Percentiles rank a stretch among this genome's conserved stretches.
These are phyloP conservation scores for Sechiopsis laciniata DNA, from an alignment of 306 rosid genomes.

Conservation along the genomic window DNA sequence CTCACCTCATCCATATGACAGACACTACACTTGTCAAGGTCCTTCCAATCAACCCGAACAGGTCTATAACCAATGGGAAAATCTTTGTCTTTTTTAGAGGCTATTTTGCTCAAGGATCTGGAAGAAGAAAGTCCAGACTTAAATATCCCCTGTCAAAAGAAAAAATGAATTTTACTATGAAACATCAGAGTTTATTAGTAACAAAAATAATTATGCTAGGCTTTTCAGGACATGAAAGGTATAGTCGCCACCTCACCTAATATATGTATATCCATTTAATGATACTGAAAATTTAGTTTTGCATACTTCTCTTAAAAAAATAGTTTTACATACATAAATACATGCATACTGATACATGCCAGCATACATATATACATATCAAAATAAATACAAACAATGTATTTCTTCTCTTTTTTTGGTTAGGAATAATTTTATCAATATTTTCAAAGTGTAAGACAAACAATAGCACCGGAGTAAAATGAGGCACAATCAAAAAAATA, in stretches of 20 bases:
- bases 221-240: not conserved
- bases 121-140: conserved; percentile 59
- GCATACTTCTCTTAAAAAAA: not conserved
- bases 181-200: conserved; percentile 8
- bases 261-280: not conserved
- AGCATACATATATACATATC: not conserved
- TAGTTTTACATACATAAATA: too few relatives aligned
- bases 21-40: conserved; percentile 95
- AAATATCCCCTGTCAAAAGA: conserved; percentile 54
- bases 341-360: too few relatives aligned
- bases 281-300: not conserved
- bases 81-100: conserved; percentile 53
- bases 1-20: conserved; percentile 99
- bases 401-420: too few relatives aligned
- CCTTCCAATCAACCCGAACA: conserved; percentile 97
- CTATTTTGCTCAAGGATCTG: conserved; percentile 48
- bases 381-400: not conserved
- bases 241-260: conserved; percentile 5
- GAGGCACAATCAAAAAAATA: not conserved
- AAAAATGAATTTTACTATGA: conserved; percentile 21
- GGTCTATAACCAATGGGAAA: conserved; percentile 81
- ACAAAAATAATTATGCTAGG: not conserved
- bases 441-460: too few relatives aligned
- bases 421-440: too few relatives aligned
- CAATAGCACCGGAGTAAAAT: too few relatives aligned